Percentiles rank a stretch among this genome's conserved stretches.
phyloP scores from a whole-genome alignment of 169 alveolate genomes.

The Eimeria maxima region DNA sequence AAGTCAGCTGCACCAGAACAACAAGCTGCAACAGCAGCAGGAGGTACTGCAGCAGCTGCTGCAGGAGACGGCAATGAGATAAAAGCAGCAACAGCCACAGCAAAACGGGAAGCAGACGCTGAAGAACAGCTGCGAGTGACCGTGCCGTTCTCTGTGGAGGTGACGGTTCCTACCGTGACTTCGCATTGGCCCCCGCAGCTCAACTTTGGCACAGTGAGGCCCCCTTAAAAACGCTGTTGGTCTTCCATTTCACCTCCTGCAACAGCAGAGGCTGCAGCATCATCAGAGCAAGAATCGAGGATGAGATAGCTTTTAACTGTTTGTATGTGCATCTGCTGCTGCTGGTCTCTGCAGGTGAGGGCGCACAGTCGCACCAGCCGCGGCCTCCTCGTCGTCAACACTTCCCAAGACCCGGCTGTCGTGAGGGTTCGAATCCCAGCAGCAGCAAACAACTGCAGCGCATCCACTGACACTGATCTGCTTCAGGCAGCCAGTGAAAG shows the following conservation, averaged over 20 bases:
- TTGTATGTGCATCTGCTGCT: not conserved
- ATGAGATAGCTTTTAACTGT: not conserved
- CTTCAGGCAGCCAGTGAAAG: not conserved
- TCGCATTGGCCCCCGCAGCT: conserved; percentile 52
- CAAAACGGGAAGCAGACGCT: not conserved
- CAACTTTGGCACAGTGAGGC: conserved; percentile 42
- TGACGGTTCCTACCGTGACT: conserved; percentile 4
- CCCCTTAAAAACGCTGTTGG: too few relatives aligned
- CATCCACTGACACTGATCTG: not conserved
- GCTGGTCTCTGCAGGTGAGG: conserved; percentile 7
- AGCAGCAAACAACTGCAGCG: not conserved
- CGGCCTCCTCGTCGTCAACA: conserved; percentile 60
- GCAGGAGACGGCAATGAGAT: not conserved
- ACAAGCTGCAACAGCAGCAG: not conserved
- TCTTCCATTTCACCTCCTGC: not conserved
- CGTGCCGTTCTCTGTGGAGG: conserved; percentile 33
- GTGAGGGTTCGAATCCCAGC: conserved; percentile 38
- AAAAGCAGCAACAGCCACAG: not conserved
- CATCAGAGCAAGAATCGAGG: not conserved
- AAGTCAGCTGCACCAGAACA: not conserved
- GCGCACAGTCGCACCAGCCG: conserved; percentile 61
- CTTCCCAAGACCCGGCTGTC: not conserved
- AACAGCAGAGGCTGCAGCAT: conserved; percentile 7
- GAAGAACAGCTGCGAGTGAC: conserved; percentile 1
- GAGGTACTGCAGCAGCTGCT: not conserved